These are phyloP conservation scores for Geotrichum histeridarum DNA, from an alignment of 1,139 yeast species.

Conservation along the genomic window DNA sequence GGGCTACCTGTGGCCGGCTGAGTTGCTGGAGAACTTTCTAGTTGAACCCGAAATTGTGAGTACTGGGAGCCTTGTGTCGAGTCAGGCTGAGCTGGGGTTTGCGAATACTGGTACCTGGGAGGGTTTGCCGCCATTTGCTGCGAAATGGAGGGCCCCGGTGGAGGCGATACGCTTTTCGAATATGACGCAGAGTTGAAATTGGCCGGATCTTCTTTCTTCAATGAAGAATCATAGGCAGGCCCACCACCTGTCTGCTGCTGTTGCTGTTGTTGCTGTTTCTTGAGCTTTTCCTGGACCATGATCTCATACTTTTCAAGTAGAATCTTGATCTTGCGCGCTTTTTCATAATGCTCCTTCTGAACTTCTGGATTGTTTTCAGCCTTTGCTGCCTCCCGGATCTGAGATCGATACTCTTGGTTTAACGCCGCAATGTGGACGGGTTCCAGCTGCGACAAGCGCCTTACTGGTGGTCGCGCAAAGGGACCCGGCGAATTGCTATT, in stretches of 20 bases:
- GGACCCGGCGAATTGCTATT: slow-evolving; percentile 7
- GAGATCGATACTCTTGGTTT: slow-evolving; percentile 19
- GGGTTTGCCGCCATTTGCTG: slow-evolving; percentile 13
- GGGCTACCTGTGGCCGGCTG: slow-evolving; percentile 15
- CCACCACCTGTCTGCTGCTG: slow-evolving; percentile 11
- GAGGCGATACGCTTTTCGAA: slow-evolving; percentile 5
- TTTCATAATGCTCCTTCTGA: slow-evolving; percentile 18
- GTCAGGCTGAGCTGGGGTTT: background rate
- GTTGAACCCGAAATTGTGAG: slow-evolving; percentile 11
- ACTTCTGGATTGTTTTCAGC: slow-evolving; percentile 12
- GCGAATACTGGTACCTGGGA: slow-evolving; percentile 5
- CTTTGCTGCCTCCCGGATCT: slow-evolving; percentile 17
- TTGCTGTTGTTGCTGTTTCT: background rate
- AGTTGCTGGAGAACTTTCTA: background rate
- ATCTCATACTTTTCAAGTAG: slow-evolving; percentile 18
- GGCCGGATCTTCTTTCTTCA: background rate
- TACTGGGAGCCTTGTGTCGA: background rate
- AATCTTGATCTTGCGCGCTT: slow-evolving; percentile 18
- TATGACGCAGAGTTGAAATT: background rate
- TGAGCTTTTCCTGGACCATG: slow-evolving; percentile 16
- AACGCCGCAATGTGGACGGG: slow-evolving; percentile 21
- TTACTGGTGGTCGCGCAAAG: slow-evolving; percentile 17
- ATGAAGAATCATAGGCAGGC: background rate
- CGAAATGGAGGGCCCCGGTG: slow-evolving; percentile 5
- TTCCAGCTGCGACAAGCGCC: slow-evolving; percentile 19